A percentile compares a stretch with the other conserved stretches of the same genome.
Evolutionary conservation across 169 alveolate species (phyloP).

Genomic region (Blepharisma undulans): DNA sequence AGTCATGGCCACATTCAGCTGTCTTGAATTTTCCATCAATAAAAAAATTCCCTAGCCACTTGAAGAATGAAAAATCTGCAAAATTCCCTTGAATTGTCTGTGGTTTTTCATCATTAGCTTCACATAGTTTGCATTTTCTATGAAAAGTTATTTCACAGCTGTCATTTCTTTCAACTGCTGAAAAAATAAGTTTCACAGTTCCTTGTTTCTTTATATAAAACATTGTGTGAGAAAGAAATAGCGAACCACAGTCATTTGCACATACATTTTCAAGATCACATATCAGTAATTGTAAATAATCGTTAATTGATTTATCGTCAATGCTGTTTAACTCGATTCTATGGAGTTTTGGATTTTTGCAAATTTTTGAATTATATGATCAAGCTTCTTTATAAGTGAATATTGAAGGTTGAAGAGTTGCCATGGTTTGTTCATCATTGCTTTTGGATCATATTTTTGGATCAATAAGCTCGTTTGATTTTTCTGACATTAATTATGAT

Average conservation of each 20-base stretch:
- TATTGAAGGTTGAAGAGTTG: background rate
- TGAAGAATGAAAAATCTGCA: background rate
- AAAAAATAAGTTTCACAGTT: background rate
- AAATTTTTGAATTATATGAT: background rate
- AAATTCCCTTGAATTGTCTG: background rate
- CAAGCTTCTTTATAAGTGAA: background rate
- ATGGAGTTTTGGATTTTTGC: background rate
- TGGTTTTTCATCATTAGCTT: background rate
- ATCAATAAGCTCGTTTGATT: background rate
- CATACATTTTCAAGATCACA: background rate
- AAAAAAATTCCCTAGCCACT: background rate
- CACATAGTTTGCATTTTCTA: background rate
- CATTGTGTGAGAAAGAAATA: background rate
- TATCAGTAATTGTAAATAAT: background rate
- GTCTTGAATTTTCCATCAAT: background rate
- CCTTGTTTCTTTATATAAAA: background rate
- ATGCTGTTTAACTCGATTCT: background rate
- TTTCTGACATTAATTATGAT: background rate
- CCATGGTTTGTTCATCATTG: background rate
- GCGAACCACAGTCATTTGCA: background rate
- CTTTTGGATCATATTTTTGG: background rate
- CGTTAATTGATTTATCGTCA: background rate
- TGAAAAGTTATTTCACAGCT: background rate
- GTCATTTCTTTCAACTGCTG: background rate
- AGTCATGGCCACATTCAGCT: background rate